Evolutionary conservation across 2,329 filamentous ascomycete genomes (phyloP).

Genomic region (Colletotrichum sojae): DNA sequence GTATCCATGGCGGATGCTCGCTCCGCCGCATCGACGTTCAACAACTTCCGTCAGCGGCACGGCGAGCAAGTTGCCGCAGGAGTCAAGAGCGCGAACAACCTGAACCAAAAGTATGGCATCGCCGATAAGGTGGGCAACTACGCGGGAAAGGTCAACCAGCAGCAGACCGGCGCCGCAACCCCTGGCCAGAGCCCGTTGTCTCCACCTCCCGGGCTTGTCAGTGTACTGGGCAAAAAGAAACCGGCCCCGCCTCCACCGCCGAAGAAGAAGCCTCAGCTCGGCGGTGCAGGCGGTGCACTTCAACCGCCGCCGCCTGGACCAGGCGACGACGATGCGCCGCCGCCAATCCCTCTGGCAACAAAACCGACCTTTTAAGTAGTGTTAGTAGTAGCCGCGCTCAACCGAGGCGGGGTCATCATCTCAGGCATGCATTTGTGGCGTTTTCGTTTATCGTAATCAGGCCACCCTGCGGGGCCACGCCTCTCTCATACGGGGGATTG

Average conservation of each 20-base stretch:
- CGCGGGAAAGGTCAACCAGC: slow-evolving; percentile 41
- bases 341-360: slow-evolving; percentile 67
- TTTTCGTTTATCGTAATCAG: slow-evolving; percentile 22
- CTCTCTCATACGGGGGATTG: neutral
- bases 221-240: slow-evolving; percentile 64
- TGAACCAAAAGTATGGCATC: slow-evolving; percentile 75
- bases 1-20: slow-evolving; percentile 72
- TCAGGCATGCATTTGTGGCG: slow-evolving; percentile 31
- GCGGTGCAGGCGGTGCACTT: slow-evolving; percentile 42
- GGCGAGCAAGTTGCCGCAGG: slow-evolving; percentile 77
- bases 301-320: slow-evolving; percentile 29
- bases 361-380: slow-evolving; percentile 59
- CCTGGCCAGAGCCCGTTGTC: slow-evolving; percentile 19
- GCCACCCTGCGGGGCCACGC: slow-evolving; percentile 11
- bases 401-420: slow-evolving; percentile 9
- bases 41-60: slow-evolving; percentile 79
- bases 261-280: slow-evolving; percentile 65
- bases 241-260: slow-evolving; percentile 65
- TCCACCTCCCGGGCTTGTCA: slow-evolving; percentile 40
- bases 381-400: neutral
- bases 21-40: slow-evolving; percentile 72
- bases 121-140: slow-evolving; percentile 53
- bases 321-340: slow-evolving; percentile 55
- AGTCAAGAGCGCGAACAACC: slow-evolving; percentile 66
- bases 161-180: slow-evolving; percentile 6